Base-by-base conservation (phyloP, 2,329 filamentous ascomycete genomes). In the Aspergillus awamori region DNA sequence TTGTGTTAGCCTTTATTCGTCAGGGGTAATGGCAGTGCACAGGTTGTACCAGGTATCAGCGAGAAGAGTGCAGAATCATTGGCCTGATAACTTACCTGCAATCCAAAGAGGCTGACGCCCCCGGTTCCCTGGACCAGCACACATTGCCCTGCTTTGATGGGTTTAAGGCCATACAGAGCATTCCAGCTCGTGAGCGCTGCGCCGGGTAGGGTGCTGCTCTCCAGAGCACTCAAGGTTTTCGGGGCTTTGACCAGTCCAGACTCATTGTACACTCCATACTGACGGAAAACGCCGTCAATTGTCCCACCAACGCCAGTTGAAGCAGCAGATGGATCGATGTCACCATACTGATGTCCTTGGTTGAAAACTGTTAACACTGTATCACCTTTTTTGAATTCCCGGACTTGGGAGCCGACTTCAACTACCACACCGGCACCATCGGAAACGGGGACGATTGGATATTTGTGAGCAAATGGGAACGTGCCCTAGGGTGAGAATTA, bases 181-280 rank as follows among this genome's bases (percentile, higher is more conserved):
- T 89, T 89, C 87, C 87, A 90, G 26, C 83, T 84, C 2, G 87
- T 90, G 51, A 89, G 68, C 1, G 78, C 86, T 1, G 87, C 86
- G 67, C 87, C 89, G 1, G 82, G 72, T 1, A 89, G 77, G 0
- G 87, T 86, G 22, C 83, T 80, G 1, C 83, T 81, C 72, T 89
- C 86, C 38, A 80, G 60, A 55, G 80, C 75, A 64, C 71, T 81
- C 30, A 89, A 79, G 66, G 83, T 84, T 22, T 70, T 72, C 1
- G 91, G 91, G 59, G 84, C 80, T 51, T 77, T 79, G 15, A 92
- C 88, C 5, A 94, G 80, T 1, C 89, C 90, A 24, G 74, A 83
- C 78, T 92, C 87, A 61, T 85, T 81, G 72, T 90, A 92, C 8
- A 86, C 84, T 61, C 80, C 89, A 65, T 89, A 87, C 66, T 89